Evolutionary conservation across 1,284 basidiomycete species (phyloP).

Genomic region (Singerocomus inundabilis): DNA sequence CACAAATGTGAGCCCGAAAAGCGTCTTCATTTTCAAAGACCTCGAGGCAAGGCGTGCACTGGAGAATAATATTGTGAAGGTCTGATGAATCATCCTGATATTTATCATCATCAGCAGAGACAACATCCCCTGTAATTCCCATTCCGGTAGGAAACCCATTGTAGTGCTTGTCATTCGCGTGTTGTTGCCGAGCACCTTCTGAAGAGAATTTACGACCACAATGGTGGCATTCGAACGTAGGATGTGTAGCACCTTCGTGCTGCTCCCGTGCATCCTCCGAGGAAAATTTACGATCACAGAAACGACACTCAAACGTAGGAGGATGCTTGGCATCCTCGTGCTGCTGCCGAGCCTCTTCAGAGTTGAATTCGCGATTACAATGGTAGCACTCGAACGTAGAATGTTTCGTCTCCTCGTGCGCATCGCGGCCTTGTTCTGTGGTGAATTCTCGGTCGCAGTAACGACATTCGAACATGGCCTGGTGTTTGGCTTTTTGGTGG

Average conservation of each 20-base stretch:
- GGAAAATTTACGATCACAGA: conserved; percentile 16
- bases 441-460: conserved; percentile 17
- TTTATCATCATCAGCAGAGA: not conserved
- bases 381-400: conserved; percentile 10
- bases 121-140: not conserved
- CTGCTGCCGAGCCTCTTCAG: conserved; percentile 1
- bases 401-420: conserved; percentile 17
- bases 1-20: conserved; percentile 19
- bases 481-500: conserved; percentile 19
- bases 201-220: conserved; percentile 15
- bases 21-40: conserved; percentile 15
- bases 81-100: not conserved
- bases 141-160: conserved; percentile 9
- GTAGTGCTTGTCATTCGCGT: conserved; percentile 6
- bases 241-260: conserved; percentile 17
- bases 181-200: not conserved
- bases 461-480: conserved; percentile 13
- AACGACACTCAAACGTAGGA: conserved; percentile 8
- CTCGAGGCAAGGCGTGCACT: conserved; percentile 19
- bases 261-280: conserved; percentile 1
- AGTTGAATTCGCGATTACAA: conserved; percentile 18
- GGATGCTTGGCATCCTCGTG: conserved; percentile 15
- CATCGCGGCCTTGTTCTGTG: not conserved
- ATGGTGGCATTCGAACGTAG: conserved; percentile 6
- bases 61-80: not conserved